Percentiles rank a stretch among this genome's conserved stretches.
These are phyloP conservation scores for Serpula lacrymans DNA, from an alignment of 768 basidiomycete genomes.

Conservation along the genomic window DNA sequence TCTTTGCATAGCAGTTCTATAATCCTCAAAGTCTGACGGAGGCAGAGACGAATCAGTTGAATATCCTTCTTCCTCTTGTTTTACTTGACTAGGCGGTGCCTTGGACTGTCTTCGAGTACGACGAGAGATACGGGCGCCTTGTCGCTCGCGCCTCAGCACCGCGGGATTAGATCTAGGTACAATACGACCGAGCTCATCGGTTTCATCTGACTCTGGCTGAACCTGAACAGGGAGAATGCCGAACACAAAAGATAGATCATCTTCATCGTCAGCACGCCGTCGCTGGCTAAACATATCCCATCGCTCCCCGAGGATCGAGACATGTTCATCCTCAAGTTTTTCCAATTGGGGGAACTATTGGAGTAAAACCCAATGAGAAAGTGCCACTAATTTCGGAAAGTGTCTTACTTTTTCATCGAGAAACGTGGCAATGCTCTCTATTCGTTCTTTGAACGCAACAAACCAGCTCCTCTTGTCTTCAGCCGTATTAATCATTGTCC, in stretches of 20 bases:
- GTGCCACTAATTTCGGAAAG: neutral
- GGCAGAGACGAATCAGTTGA: conserved; percentile 81
- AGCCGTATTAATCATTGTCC: conserved; percentile 68
- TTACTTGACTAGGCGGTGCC: conserved; percentile 20
- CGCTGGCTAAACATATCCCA: conserved; percentile 63
- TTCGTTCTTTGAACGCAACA: conserved; percentile 69
- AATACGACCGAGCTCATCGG: conserved; percentile 61
- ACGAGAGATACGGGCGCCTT: conserved; percentile 55
- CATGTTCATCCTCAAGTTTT: conserved; percentile 69
- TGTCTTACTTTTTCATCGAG: conserved; percentile 76
- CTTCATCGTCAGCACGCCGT: conserved; percentile 72
- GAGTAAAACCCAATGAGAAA: conserved; percentile 8
- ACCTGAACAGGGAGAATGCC: conserved; percentile 42
- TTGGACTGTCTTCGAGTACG: conserved; percentile 40
- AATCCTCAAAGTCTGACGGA: conserved; percentile 66
- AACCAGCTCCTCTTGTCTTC: conserved; percentile 86
- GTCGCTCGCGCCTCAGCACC: conserved; percentile 49
- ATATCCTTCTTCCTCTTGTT: conserved; percentile 67
- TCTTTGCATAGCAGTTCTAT: conserved; percentile 54
- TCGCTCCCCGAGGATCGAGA: conserved; percentile 73
- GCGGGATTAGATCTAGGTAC: conserved; percentile 45
- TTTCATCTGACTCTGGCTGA: conserved; percentile 36
- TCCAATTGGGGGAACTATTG: conserved; percentile 73
- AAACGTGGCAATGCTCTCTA: conserved; percentile 81
- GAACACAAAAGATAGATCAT: conserved; percentile 72